phyloP scores from a whole-genome alignment of 192 early-diverging fungal species.

The Coemansia sp. region DNA sequence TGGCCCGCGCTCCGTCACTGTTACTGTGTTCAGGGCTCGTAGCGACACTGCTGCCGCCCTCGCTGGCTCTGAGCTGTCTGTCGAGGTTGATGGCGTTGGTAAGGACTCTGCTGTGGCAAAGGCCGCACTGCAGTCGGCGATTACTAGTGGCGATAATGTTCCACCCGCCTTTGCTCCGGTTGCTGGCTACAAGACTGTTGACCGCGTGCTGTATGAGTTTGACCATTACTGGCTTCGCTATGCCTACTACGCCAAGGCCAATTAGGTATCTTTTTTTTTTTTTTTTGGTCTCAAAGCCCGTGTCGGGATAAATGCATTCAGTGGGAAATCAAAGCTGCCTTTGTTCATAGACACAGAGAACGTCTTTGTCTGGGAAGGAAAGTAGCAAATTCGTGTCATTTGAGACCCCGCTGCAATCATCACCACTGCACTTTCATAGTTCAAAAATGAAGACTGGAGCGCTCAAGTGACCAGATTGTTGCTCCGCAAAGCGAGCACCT shows the following conservation, averaged over 20 bases:
- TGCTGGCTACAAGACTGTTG: slow-evolving; percentile 61
- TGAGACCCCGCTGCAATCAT: too few species aligned
- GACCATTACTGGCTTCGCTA: slow-evolving; percentile 78
- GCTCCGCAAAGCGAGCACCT: too few species aligned
- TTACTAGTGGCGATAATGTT: slow-evolving; percentile 15
- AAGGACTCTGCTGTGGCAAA: not conserved
- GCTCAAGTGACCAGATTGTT: too few species aligned
- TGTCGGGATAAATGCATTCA: not conserved
- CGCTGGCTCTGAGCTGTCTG: not conserved
- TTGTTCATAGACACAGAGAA: too few species aligned
- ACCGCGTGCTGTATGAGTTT: slow-evolving; percentile 79
- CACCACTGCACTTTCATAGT: too few species aligned
- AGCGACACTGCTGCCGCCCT: not conserved
- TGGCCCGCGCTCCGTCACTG: slow-evolving; percentile 73
- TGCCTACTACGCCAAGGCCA: slow-evolving; percentile 61
- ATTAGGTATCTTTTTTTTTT: not conserved
- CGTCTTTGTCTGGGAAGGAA: not conserved
- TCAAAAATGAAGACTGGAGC: too few species aligned
- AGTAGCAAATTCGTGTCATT: not conserved
- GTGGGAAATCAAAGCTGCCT: too few species aligned
- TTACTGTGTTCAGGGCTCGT: slow-evolving; percentile 73
- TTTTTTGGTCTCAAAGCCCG: not conserved
- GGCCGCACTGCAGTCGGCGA: not conserved
- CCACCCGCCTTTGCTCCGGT: slow-evolving; percentile 54
- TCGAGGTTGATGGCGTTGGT: not conserved